Evolutionary conservation across 192 early-diverging fungal genomes (phyloP), one percentile per base, ranked within the genome.

Genomic region (Gamsiella multidivaricata): DNA sequence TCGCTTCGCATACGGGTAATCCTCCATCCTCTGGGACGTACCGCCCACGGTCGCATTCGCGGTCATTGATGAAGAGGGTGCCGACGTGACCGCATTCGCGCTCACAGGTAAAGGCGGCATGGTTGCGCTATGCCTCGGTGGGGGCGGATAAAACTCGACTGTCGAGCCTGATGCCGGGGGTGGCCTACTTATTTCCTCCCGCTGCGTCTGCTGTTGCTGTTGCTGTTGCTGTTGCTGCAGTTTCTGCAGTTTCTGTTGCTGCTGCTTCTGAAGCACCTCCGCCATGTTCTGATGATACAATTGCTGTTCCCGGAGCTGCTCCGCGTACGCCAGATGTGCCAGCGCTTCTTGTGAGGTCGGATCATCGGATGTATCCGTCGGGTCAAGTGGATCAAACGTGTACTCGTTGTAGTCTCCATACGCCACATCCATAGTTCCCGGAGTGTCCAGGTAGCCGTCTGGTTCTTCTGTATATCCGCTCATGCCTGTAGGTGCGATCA

Each of bases 261-360:
- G 47, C 43, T 75, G 71, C 26, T 69, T 68, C 45, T 78, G 58
- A 32, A 78, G 53, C 18, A 61, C 54, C 14, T 69, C 65, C 10
- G 65, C 74, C 74, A 78, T 78, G 32, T 78, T 68, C 45, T 78
- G 60, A 36, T 78, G 74, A 26, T 78, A 78, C 4, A 69, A 45
- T 39, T 78, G 74, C 20, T 78, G 74, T 37, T 78, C 74, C 26
- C 54, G 51, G 29, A 78, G 41, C 41, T 78, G 74, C 0, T 78
- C 64, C 11, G 74, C 74, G 28, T 78, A 78, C 3, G 65, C 74
- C n/a, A 78, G 23, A 42, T 78, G 74, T 1, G 74, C 65, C 41
- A 58, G 66, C 2, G 74, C 74, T 25, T 78, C 66, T 25, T 69
- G 65, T 20, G 74, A 76, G 20, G 72, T 50, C 1, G 65, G 59